These are phyloP conservation scores for Xylaria scruposa DNA, from an alignment of 495 filamentous ascomycete species.

Conservation along the genomic window DNA sequence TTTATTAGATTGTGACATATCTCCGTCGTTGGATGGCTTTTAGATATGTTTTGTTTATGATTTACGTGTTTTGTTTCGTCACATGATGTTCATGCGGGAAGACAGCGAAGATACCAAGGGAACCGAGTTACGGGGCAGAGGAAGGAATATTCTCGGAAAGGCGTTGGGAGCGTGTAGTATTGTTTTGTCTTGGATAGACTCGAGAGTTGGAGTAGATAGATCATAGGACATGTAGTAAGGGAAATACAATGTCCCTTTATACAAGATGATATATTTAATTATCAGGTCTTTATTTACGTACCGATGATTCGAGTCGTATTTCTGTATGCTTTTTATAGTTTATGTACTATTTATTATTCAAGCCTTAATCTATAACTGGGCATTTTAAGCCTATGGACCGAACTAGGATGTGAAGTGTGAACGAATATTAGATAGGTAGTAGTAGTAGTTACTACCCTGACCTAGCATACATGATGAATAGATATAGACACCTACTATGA, in stretches of 20 bases:
- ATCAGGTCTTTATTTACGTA: no score
- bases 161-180: constrained; percentile 11
- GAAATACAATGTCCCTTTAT: no score
- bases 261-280: no score
- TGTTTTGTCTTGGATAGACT: neutral
- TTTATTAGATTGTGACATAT: constrained; percentile 3
- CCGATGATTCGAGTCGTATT: no score
- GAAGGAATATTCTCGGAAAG: neutral
- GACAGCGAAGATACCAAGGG: constrained; percentile 23
- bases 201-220: neutral
- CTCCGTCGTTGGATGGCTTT: neutral
- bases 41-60: constrained; percentile 5
- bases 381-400: no score
- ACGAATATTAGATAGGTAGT: neutral
- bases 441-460: neutral
- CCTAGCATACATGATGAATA: neutral
- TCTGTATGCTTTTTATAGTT: no score
- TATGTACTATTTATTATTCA: no score
- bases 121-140: neutral
- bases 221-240: no score
- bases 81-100: neutral
- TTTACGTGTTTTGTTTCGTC: constrained; percentile 2
- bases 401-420: neutral
- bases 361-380: no score
- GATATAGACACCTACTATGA: neutral